Percentiles rank a stretch among this genome's conserved stretches.
phyloP scores from a whole-genome alignment of 2,329 filamentous ascomycete species.

The Fusarium sp. region DNA sequence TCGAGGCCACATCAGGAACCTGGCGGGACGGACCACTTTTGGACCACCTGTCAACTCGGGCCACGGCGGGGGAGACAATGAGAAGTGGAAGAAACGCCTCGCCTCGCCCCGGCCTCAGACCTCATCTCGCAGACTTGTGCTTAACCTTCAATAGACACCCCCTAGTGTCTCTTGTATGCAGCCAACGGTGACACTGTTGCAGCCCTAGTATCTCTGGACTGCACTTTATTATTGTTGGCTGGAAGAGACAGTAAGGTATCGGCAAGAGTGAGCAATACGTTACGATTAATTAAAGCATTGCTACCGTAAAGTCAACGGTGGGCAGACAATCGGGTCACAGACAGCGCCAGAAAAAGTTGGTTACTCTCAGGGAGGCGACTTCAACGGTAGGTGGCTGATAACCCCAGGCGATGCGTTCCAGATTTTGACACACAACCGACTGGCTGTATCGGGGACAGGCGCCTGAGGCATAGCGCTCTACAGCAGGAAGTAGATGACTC shows the following conservation, averaged over 20 bases:
- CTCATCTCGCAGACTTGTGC: slow-evolving; percentile 14
- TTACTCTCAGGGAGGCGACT: slow-evolving; percentile 22
- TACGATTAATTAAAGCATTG: slow-evolving; percentile 23
- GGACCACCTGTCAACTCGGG: slow-evolving; percentile 47
- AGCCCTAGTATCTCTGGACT: slow-evolving; percentile 28
- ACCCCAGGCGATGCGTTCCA: slow-evolving; percentile 29
- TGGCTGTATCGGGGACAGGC: slow-evolving; percentile 6
- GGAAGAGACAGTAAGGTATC: slow-evolving; percentile 14
- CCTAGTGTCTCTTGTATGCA: slow-evolving; percentile 32
- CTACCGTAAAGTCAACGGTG: slow-evolving; percentile 23
- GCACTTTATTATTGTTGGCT: slow-evolving; percentile 35
- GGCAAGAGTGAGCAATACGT: slow-evolving; percentile 12
- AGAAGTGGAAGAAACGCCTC: slow-evolving; percentile 42
- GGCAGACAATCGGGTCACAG: slow-evolving; percentile 34
- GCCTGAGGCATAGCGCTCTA: background rate
- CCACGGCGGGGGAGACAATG: slow-evolving; percentile 38
- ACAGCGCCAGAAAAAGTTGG: slow-evolving; percentile 29
- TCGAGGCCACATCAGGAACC: slow-evolving; percentile 42
- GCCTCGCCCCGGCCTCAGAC: slow-evolving; percentile 41
- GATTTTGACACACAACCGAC: slow-evolving; percentile 26
- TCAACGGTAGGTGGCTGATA: slow-evolving; percentile 20
- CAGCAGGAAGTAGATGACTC: slow-evolving; percentile 15
- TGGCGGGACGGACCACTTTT: slow-evolving; percentile 41
- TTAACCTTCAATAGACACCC: slow-evolving; percentile 38
- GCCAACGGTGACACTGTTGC: slow-evolving; percentile 31